Evolutionary conservation across 2,329 filamentous ascomycete species (phyloP).

Genomic region (Phialophora chinensis): DNA sequence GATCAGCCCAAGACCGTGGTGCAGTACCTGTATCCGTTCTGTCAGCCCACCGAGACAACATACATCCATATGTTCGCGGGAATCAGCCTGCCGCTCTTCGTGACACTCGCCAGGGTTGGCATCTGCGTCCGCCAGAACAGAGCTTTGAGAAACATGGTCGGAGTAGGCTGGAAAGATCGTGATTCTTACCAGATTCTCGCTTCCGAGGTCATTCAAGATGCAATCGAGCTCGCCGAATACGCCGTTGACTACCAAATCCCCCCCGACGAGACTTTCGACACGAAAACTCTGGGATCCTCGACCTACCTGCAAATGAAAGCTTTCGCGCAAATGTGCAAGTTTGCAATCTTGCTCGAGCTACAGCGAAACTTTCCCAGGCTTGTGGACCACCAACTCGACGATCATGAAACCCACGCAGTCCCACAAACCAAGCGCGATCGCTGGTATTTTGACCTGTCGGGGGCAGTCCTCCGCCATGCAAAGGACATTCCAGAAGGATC

Average conservation of each 20-base stretch:
- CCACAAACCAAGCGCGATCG: constrained; percentile 21
- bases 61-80: constrained; percentile 31
- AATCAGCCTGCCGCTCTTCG: constrained; percentile 28
- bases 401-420: constrained; percentile 14
- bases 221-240: constrained; percentile 21
- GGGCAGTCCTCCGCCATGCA: constrained; percentile 26
- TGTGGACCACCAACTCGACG: constrained; percentile 17
- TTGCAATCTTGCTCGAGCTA: constrained; percentile 29
- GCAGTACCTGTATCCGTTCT: constrained; percentile 25
- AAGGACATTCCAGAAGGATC: constrained; percentile 29
- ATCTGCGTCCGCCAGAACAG: constrained; percentile 30
- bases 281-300: constrained; percentile 25
- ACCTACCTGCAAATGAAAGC: constrained; percentile 26
- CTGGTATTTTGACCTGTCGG: constrained; percentile 28
- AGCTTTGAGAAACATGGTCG: constrained; percentile 26
- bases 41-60: constrained; percentile 22
- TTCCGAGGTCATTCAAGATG: constrained; percentile 27
- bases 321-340: constrained; percentile 29
- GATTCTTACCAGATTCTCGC: constrained; percentile 26
- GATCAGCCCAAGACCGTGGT: constrained; percentile 27
- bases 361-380: constrained; percentile 30
- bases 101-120: constrained; percentile 26
- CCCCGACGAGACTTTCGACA: constrained; percentile 27
- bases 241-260: constrained; percentile 27
- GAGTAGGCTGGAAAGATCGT: constrained; percentile 26